Conservation (phyloP, 2,329 filamentous ascomycete genomes). For the Aspergillus eucalypticola region DNA sequence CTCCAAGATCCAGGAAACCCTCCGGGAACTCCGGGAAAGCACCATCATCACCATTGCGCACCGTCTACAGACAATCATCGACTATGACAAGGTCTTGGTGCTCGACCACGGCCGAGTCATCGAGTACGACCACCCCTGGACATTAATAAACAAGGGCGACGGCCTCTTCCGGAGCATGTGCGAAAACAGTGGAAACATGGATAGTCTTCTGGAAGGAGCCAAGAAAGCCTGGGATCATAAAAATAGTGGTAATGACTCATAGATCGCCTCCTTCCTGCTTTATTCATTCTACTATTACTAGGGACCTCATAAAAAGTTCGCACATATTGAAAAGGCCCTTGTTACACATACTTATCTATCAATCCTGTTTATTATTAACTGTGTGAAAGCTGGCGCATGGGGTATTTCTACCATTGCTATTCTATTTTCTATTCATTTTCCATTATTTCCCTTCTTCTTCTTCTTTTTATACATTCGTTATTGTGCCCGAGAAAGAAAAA, state of each 20-base stretch:
- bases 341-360: slow-evolving; percentile 7
- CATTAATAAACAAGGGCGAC: slow-evolving; percentile 70
- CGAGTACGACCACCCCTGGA: slow-evolving; percentile 88
- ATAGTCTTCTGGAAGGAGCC: slow-evolving; percentile 57
- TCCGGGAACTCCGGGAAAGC: slow-evolving; percentile 80
- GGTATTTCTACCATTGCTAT: neutral
- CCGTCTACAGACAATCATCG: slow-evolving; percentile 91
- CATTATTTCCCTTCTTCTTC: neutral
- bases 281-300: neutral
- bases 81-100: slow-evolving; percentile 96
- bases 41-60: slow-evolving; percentile 98
- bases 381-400: slow-evolving; percentile 5
- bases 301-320: neutral
- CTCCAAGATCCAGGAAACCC: slow-evolving; percentile 92
- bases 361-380: neutral
- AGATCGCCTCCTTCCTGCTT: slow-evolving; percentile 16
- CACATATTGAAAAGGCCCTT: slow-evolving; percentile 1
- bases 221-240: slow-evolving; percentile 51
- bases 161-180: slow-evolving; percentile 70
- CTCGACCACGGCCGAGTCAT: slow-evolving; percentile 84
- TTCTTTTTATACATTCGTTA: neutral
- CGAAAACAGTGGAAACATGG: slow-evolving; percentile 66
- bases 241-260: slow-evolving; percentile 48
- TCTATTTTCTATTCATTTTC: neutral
- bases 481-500: neutral